phyloP scores from a whole-genome alignment of 768 basidiomycete genomes.

The Mycena amicta region DNA sequence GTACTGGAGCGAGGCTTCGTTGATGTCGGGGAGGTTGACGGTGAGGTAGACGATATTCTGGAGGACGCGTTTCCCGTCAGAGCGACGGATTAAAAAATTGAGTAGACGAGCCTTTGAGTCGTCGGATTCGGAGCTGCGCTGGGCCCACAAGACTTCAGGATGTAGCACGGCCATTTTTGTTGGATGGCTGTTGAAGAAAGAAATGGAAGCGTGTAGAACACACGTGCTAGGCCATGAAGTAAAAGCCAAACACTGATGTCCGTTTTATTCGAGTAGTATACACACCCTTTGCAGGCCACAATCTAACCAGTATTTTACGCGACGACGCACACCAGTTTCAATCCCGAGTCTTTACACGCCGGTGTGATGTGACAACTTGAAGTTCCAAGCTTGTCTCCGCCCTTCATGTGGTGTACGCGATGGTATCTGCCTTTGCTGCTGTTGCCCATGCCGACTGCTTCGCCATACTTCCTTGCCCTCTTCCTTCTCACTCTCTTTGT shows the following conservation, averaged over 20 bases:
- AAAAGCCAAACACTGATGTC: background rate
- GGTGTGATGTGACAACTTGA: background rate
- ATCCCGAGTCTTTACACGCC: too few species aligned
- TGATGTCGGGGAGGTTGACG: slow-evolving; percentile 78
- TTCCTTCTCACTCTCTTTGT: slow-evolving; percentile 78
- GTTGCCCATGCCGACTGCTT: slow-evolving; percentile 76
- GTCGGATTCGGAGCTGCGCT: slow-evolving; percentile 72
- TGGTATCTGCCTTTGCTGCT: slow-evolving; percentile 83
- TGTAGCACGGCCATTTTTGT: slow-evolving; percentile 47
- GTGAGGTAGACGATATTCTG: slow-evolving; percentile 90
- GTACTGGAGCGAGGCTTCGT: slow-evolving; percentile 58
- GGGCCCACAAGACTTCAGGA: slow-evolving; percentile 95
- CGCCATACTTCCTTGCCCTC: slow-evolving; percentile 76
- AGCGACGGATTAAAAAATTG: slow-evolving; percentile 9
- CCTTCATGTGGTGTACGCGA: slow-evolving; percentile 64
- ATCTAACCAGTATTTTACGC: too few species aligned
- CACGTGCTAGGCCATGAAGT: background rate
- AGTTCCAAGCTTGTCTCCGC: background rate
- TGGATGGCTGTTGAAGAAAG: slow-evolving; percentile 28
- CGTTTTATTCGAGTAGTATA: too few species aligned
- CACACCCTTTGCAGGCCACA: background rate
- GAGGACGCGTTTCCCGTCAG: slow-evolving; percentile 23
- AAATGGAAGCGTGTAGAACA: slow-evolving; percentile 17
- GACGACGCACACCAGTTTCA: too few species aligned
- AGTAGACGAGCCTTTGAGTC: slow-evolving; percentile 62